Conservation (phyloP, 1,284 basidiomycete species). For the Marasmius tenuissimus region DNA sequence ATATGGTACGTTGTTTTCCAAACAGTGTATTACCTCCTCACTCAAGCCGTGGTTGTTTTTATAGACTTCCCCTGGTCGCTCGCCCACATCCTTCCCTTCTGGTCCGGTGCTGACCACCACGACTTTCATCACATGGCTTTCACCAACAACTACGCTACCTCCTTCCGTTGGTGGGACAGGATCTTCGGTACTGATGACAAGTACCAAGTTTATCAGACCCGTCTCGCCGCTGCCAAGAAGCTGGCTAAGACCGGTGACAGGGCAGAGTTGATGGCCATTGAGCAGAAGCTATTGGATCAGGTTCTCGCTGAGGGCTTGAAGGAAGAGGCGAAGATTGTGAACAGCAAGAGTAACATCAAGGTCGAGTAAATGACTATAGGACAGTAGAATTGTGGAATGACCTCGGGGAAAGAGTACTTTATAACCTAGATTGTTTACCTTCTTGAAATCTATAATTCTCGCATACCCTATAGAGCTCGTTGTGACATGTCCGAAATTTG, state of each 20-base stretch:
- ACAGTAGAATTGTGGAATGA: not conserved
- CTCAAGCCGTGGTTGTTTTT: conserved; percentile 5
- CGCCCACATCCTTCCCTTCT: conserved; percentile 93
- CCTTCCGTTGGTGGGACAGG: conserved; percentile 91
- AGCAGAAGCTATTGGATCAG: conserved; percentile 60
- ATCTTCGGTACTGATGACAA: conserved; percentile 86
- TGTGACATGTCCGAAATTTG: too few relatives aligned
- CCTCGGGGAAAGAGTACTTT: not conserved
- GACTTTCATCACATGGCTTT: conserved; percentile 96
- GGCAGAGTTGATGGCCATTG: conserved; percentile 53
- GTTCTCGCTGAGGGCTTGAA: conserved; percentile 71
- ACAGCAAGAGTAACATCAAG: conserved; percentile 14
- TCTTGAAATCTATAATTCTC: not conserved
- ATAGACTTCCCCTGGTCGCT: conserved; percentile 98
- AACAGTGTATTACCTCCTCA: not conserved
- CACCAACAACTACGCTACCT: conserved; percentile 88
- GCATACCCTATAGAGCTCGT: too few relatives aligned
- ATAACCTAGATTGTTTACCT: not conserved
- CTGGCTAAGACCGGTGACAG: conserved; percentile 50
- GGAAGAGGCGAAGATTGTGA: conserved; percentile 64
- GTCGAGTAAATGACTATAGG: conserved; percentile 9
- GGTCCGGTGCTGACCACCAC: conserved; percentile 98
- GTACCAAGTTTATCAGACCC: conserved; percentile 76
- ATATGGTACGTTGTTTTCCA: conserved; percentile 61
- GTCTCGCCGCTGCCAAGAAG: conserved; percentile 45